Evolutionary conservation across 371 early-diverging fungal genomes (phyloP).

Genomic region (Apophysomyces trapeziformis): DNA sequence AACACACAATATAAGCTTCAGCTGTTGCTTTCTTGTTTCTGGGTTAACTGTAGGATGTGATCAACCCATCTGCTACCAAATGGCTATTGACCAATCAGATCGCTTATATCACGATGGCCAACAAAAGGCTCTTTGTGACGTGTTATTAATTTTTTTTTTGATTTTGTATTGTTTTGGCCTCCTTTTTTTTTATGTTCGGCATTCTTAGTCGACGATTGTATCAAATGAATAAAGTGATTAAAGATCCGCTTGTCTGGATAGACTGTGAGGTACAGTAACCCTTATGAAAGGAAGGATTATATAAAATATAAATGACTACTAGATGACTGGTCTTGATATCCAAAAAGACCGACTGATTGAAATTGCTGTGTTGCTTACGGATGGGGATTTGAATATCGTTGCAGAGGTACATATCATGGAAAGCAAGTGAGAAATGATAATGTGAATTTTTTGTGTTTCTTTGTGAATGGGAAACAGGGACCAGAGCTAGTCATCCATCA

Average conservation of each 20-base stretch:
- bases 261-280: conserved; percentile 74
- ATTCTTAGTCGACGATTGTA: neutral
- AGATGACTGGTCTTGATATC: conserved; percentile 77
- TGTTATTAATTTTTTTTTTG: conserved; percentile 13
- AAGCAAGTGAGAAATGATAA: neutral
- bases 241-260: conserved; percentile 84
- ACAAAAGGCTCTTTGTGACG: neutral
- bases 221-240: conserved; percentile 34
- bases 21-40: too few relatives aligned
- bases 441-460: conserved; percentile 3
- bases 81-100: too few relatives aligned
- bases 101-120: too few relatives aligned
- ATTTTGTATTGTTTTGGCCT: neutral
- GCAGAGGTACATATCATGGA: conserved; percentile 60
- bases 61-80: too few relatives aligned
- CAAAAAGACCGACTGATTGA: conserved; percentile 79
- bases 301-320: neutral
- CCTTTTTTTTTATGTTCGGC: conserved; percentile 4
- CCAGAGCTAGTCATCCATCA: conserved; percentile 86
- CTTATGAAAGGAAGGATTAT: neutral
- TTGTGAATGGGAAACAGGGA: conserved; percentile 43
- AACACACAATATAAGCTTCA: too few relatives aligned
- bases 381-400: conserved; percentile 79
- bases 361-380: conserved; percentile 88
- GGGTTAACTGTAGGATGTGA: too few relatives aligned